These are phyloP conservation scores for Rubia peregrina DNA, from an alignment of 305 asterid genomes.

Conservation along the genomic window DNA sequence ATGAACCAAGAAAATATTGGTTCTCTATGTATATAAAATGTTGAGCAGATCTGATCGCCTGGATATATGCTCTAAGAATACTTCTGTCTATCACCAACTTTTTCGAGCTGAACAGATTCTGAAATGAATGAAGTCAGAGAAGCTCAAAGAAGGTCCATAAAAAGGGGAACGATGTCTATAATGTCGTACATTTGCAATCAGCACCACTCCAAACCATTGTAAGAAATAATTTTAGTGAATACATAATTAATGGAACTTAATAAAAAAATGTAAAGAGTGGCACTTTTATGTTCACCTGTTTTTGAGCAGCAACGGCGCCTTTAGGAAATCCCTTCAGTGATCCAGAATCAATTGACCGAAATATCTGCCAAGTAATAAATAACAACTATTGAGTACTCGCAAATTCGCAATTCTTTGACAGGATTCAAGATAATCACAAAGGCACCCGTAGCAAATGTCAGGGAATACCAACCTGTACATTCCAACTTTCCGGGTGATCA, in stretches of 20 bases:
- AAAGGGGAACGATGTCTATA: neutral
- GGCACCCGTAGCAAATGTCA: slow-evolving; percentile 16
- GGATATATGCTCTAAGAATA: slow-evolving; percentile 81
- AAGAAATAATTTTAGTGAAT: neutral
- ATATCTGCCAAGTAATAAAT: slow-evolving; percentile 44
- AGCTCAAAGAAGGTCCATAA: neutral
- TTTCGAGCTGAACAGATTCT: slow-evolving; percentile 67
- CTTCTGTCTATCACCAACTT: slow-evolving; percentile 67
- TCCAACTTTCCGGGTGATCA: slow-evolving; percentile 67
- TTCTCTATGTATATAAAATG: slow-evolving; percentile 81
- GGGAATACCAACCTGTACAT: slow-evolving; percentile 60
- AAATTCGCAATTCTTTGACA: slow-evolving; percentile 8
- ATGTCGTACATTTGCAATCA: slow-evolving; percentile 8
- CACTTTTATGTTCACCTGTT: slow-evolving; percentile 41
- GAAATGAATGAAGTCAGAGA: slow-evolving; percentile 22
- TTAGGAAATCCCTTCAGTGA: slow-evolving; percentile 79
- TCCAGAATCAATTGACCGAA: slow-evolving; percentile 96
- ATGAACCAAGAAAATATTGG: slow-evolving; percentile 88
- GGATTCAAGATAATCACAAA: slow-evolving; percentile 18
- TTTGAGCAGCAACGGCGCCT: slow-evolving; percentile 41
- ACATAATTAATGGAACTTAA: neutral
- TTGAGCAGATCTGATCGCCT: slow-evolving; percentile 89
- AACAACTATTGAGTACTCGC: neutral
- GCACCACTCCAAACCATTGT: neutral
- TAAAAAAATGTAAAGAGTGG: neutral